Conservation (phyloP, 2,329 filamentous ascomycete genomes). For the Byssochlamys sp. region DNA sequence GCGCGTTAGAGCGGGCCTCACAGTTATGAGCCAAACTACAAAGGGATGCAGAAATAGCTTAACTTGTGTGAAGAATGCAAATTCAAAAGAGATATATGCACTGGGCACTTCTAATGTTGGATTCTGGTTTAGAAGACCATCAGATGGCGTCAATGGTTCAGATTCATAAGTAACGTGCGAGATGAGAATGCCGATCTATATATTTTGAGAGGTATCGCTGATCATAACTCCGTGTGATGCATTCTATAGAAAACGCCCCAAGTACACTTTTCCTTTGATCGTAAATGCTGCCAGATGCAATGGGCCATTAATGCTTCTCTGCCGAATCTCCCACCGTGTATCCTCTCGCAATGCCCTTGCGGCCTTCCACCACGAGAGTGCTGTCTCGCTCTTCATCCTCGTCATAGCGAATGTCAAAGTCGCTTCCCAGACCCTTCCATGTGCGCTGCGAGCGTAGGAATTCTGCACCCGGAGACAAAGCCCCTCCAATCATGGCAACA, state of each 20-base stretch:
- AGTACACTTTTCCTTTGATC: not conserved
- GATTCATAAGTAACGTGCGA: too few species aligned
- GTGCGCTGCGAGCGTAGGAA: conserved; percentile 72
- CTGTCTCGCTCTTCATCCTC: conserved; percentile 46
- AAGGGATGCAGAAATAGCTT: too few species aligned
- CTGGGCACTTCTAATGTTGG: too few species aligned
- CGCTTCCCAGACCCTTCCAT: conserved; percentile 84
- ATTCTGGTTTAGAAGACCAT: too few species aligned
- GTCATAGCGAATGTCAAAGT: conserved; percentile 58
- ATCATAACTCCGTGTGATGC: not conserved
- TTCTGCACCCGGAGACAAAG: conserved; percentile 84
- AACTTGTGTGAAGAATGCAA: too few species aligned
- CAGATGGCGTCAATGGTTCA: too few species aligned
- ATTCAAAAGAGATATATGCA: too few species aligned
- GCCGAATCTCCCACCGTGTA: conserved; percentile 63
- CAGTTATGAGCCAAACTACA: too few species aligned
- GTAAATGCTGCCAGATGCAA: not conserved
- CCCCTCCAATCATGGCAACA: conserved; percentile 69
- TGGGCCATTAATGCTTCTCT: conserved; percentile 20
- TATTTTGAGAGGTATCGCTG: not conserved
- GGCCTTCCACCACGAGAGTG: conserved; percentile 70
- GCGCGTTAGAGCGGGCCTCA: too few species aligned
- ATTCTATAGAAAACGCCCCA: not conserved
- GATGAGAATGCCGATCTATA: not conserved
- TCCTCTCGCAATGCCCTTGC: conserved; percentile 77